phyloP scores from a whole-genome alignment of 768 basidiomycete genomes.

The Lactarius indigo region DNA sequence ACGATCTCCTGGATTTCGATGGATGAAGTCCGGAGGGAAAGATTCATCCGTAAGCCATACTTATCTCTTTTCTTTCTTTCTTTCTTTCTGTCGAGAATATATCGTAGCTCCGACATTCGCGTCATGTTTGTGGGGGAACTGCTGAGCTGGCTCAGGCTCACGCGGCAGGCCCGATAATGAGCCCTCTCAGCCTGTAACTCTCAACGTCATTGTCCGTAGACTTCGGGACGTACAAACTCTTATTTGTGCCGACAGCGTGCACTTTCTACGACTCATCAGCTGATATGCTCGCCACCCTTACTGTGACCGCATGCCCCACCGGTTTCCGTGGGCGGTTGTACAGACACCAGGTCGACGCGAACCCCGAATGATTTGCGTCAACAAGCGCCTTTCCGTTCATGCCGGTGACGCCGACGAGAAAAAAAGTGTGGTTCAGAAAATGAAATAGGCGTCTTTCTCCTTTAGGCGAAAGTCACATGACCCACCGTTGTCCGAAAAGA shows the following conservation, averaged over 20 bases:
- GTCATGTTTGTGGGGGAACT: conserved; percentile 11
- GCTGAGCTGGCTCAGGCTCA: conserved; percentile 18
- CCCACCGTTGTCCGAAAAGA: background rate
- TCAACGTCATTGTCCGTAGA: conserved; percentile 26
- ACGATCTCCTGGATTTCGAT: conserved; percentile 10
- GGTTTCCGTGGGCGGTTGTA: background rate
- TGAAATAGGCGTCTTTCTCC: conserved; percentile 21
- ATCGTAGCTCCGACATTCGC: conserved; percentile 20
- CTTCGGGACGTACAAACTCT: conserved; percentile 19
- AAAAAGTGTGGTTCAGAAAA: background rate
- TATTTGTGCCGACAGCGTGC: background rate
- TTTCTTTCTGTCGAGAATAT: conserved; percentile 18
- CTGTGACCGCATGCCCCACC: background rate
- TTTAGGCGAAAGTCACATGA: conserved; percentile 14
- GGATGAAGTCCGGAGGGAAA: conserved; percentile 22
- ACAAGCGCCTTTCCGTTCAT: conserved; percentile 7
- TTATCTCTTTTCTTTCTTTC: background rate
- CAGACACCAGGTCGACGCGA: background rate
- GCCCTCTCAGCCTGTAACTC: conserved; percentile 15
- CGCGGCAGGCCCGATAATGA: conserved; percentile 16
- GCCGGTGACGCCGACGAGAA: conserved; percentile 11
- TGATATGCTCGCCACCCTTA: conserved; percentile 1
- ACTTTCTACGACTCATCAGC: background rate
- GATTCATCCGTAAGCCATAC: conserved; percentile 23
- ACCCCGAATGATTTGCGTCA: background rate